Evolutionary conservation across 2,329 filamentous ascomycete species (phyloP), one percentile per base, ranked within the genome.

Genomic region (Colletotrichum orbiculare): DNA sequence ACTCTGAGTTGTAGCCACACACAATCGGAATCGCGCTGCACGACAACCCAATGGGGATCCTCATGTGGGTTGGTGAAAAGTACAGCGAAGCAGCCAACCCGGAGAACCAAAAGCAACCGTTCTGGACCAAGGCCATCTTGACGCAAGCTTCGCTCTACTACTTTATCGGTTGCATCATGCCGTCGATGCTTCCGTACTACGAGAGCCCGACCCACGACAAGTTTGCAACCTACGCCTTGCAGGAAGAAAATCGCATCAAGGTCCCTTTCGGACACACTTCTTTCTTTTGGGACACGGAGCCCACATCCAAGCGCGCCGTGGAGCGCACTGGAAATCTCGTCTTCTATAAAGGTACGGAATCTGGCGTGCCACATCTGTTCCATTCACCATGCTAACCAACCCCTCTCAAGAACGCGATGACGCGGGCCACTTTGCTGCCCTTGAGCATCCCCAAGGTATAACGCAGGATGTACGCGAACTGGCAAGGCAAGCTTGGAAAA

Each of bases 11-110:
- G 13, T 25, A 71, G 71, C 80, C 80, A 15, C 78, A 80, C 45
- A 82, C 78, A 0, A 76, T 82, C 17, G 78, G 78, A 2, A 73
- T 78, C 39, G 77, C 75, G 15, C 72, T 80, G 54, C 73, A 78
- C 34, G 80, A 82, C 62, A 80, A 77, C 54, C 81, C 79, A 0
- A 70, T 82, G 3, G 81, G 80, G 1, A 76, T 80, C 46, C 73
- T 82, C 70, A 76, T 78, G 53, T 82, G 77, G 68, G 72, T 82
- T 0, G 80, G 78, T 1, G 78, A 82, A 65, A 81, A 83, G 55
- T 67, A 69, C 49, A 67, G 72, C 6, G 66, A 70, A 54, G 54
- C 53, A 6, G 56, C 66, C 12, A 50, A 64, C 33, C 67, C 67
- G 0, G 54, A 60, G 9, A 67, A 58, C 39, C 64, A 66, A 45